phyloP scores from a whole-genome alignment of 441 rosid genomes.

The Kokia cookei region DNA sequence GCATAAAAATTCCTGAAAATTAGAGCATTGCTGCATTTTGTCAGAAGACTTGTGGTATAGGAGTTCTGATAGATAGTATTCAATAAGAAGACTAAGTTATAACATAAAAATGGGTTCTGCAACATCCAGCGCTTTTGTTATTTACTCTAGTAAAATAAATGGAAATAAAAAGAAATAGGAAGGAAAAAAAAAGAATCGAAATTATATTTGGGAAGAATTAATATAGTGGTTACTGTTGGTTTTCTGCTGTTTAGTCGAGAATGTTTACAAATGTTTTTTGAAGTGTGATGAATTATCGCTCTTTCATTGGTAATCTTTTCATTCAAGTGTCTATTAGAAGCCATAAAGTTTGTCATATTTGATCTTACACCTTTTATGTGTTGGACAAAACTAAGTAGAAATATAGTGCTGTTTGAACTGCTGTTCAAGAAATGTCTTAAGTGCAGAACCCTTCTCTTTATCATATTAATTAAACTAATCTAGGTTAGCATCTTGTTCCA shows the following conservation, averaged over 20 bases:
- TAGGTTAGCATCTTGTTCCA: background rate
- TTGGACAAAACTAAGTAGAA: background rate
- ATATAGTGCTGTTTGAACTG: background rate
- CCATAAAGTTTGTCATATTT: background rate
- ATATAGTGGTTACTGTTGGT: background rate
- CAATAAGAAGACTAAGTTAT: no score
- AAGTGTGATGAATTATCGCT: background rate
- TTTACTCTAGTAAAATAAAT: no score
- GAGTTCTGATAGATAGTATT: no score
- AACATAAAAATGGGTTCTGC: no score
- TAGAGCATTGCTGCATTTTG: no score
- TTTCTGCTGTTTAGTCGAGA: background rate
- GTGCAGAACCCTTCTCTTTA: background rate
- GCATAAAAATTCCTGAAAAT: no score
- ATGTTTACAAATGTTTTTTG: background rate
- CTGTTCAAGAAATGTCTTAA: background rate
- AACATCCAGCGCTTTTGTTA: no score
- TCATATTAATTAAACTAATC: background rate
- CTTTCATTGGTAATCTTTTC: background rate
- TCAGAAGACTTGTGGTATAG: no score
- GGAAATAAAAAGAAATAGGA: no score
- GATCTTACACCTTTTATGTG: background rate
- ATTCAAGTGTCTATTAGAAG: background rate
- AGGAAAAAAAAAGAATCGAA: no score
- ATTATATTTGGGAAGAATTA: no score